Evolutionary conservation across 257 asterid species (phyloP), one percentile per base, ranked within the genome.

Genomic region (Ligustrum vulgare): DNA sequence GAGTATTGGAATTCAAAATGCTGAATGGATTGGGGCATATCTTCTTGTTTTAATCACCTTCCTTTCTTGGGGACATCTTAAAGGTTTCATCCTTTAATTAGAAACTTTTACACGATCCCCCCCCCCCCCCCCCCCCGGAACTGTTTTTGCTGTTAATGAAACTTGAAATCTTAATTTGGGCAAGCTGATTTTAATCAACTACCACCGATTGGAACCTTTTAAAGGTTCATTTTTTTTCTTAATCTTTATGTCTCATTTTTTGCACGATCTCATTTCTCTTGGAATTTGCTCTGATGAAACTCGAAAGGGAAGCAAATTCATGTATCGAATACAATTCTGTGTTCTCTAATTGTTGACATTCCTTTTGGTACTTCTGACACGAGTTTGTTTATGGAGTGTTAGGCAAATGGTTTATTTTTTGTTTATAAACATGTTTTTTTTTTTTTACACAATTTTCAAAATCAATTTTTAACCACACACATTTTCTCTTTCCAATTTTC

Each of bases 21-120:
- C 39, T 70, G 70, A 54, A 60, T 35, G 62, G 70, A 54, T 45
- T 35, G 62, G 32, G 28, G 66, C 8, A 25, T 67, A 34, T 67
- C 49, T 12, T 43, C 28, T n/a, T 56, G 31, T n/a, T 56, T 56
- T 18, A 7, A 56, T 56, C 64, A 56, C 64, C 3, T 2, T 56
- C 5, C 28, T n/a, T 20, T 56, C 28, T 56, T n/a, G 12, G 64
- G 20, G n/a, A n/a, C 64, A 56, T 20, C 28, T 56, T 18, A n/a
- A 56, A n/a, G 64, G 4, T 56, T 56, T 56, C 11, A 56, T 56
- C 11, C 9, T 9, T 51, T 51, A 4, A 20, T 51, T 51, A 51
- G 25, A 25, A 51, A 51, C 5, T 20, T 51, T 51, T 16, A 18
- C 60, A n/a, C n/a, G n/a, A n/a, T n/a, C n/a, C n/a, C n/a, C n/a